Evolutionary conservation across 163 green algal species (phyloP).

Genomic region (Coccomyxa subellipsoidea): DNA sequence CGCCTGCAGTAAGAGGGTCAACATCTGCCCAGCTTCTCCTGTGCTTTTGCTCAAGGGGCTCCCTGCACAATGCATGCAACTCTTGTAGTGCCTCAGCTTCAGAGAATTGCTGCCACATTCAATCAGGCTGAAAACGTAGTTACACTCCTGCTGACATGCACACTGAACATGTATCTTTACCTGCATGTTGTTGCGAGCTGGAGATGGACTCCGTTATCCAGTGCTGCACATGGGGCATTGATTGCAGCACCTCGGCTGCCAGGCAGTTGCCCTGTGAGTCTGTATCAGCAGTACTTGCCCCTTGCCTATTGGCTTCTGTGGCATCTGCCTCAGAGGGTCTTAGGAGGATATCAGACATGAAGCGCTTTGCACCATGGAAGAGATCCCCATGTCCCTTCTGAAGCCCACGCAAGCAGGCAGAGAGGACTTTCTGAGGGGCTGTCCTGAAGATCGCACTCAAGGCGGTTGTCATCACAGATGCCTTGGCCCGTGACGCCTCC

Average conservation of each 20-base stretch:
- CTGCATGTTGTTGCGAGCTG: not conserved
- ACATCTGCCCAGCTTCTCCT: not conserved
- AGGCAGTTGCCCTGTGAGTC: not conserved
- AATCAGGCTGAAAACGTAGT: not conserved
- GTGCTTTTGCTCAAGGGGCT: not conserved
- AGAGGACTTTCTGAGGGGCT: not conserved
- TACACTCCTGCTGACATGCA: not conserved
- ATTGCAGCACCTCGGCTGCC: not conserved
- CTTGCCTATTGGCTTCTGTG: too few species aligned
- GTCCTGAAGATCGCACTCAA: not conserved
- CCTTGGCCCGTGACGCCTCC: not conserved
- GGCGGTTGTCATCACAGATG: not conserved
- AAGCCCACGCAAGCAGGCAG: not conserved
- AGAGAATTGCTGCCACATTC: too few species aligned
- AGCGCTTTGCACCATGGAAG: not conserved
- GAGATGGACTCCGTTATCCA: not conserved
- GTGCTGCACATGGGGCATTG: not conserved
- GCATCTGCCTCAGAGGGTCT: not conserved
- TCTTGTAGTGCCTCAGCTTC: too few species aligned
- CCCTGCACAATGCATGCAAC: not conserved
- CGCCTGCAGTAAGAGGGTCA: not conserved
- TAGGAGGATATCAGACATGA: not conserved
- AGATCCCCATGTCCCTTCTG: not conserved
- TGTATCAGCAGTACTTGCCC: too few species aligned
- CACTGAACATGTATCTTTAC: not conserved